Evolutionary conservation across 305 asterid species (phyloP), one percentile per base, ranked within the genome.

Genomic region (Rubia peregrina): DNA sequence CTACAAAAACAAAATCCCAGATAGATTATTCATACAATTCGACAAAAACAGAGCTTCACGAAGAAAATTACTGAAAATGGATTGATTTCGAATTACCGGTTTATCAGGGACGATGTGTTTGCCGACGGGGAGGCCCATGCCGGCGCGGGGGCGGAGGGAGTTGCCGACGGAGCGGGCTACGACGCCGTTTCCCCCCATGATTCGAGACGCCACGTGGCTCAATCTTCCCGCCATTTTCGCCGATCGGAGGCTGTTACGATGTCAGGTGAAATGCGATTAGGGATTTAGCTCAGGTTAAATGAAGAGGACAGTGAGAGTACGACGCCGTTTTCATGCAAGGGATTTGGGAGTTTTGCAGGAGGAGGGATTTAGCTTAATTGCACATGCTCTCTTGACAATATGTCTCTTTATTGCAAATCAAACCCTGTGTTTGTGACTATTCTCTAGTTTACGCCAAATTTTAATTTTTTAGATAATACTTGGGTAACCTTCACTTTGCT

Each of bases 121-220:
- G 48, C 98, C 97, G 72, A 88, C 97, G 62, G 95, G 96, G 70
- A 91, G 91, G 36, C 98, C 96, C 98, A 94, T 91, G 69, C 97
- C 97, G 77, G 98, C 76, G 51, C 96, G 92, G 59, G 78, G 90
- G 21, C 98, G 96, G 73, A 93, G 84, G 53, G 98, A 91, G 49
- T 92, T 77, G 41, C 87, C 81, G 60, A 81, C 84, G 73, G 97
- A 86, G 68, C 92, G 92, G 13, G 90, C 67, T 22, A 88, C 95
- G n/a, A 86, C 85, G 68, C 89, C 90, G 81, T 81, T 88, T 22
- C 93, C 96, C 55, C 96, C 97, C 92, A 93, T 82, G 80, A 93
- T 89, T 62, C 84, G 88, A 42, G 96, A 88, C 56, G 96, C 96
- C 19, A 83, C 89, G 74, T 85, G 84, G 83, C 82, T 81, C 81